Percentiles rank a stretch among this genome's conserved stretches.
Evolutionary conservation across 2,329 filamentous ascomycete genomes (phyloP).

Genomic region (Botrytis porri): DNA sequence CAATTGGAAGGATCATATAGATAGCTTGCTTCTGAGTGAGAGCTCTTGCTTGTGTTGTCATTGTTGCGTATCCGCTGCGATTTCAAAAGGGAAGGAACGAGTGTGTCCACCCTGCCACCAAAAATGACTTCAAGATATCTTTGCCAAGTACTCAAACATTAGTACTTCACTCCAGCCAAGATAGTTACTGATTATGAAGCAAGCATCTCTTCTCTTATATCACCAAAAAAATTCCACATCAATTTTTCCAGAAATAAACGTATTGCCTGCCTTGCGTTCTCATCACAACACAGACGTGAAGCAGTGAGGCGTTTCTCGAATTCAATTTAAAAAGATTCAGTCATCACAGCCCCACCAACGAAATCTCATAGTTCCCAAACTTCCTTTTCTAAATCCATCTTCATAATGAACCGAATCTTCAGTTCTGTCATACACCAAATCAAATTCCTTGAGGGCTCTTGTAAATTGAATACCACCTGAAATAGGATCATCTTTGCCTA

Average conservation of each 20-base stretch:
- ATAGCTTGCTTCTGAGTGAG: not conserved
- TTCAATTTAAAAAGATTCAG: not conserved
- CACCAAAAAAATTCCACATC: not conserved
- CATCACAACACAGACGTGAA: not conserved
- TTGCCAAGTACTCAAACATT: not conserved
- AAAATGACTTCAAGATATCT: not conserved
- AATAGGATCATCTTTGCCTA: not conserved
- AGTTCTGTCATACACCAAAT: not conserved
- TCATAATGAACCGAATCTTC: not conserved
- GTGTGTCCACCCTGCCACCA: not conserved
- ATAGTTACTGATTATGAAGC: not conserved
- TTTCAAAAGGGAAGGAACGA: not conserved
- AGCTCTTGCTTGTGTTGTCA: not conserved
- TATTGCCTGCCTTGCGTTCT: not conserved
- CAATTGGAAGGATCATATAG: not conserved
- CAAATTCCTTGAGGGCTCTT: not conserved
- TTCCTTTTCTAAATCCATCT: not conserved
- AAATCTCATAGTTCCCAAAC: not conserved
- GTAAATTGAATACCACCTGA: not conserved
- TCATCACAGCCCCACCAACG: not conserved
- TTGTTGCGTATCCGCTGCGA: not conserved
- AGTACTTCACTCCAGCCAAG: not conserved
- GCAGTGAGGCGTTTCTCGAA: not conserved
- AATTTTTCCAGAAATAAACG: not conserved
- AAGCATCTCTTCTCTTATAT: rapidly evolving